Evolutionary conservation across 768 basidiomycete species (phyloP).

Genomic region (Pleurotus pulmonarius): DNA sequence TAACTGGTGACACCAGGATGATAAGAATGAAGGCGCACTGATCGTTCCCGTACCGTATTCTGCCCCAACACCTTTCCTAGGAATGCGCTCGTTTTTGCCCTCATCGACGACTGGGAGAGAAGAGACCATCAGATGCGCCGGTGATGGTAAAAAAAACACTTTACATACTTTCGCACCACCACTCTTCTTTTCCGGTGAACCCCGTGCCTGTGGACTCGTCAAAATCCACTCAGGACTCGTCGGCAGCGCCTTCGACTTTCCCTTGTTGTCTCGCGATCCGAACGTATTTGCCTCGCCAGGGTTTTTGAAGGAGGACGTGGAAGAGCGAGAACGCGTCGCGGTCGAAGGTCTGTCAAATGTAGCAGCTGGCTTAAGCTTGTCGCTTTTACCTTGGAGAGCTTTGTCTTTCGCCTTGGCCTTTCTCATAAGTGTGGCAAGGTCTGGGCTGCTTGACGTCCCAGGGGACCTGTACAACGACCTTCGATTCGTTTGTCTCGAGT

Average conservation of each 20-base stretch:
- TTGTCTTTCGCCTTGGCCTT: constrained; percentile 75
- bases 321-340: constrained; percentile 35
- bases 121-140: too few species aligned
- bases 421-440: constrained; percentile 80
- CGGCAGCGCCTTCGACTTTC: constrained; percentile 22
- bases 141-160: neutral
- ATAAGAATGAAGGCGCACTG: constrained; percentile 37
- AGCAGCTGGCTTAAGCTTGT: constrained; percentile 26
- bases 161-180: constrained; percentile 46
- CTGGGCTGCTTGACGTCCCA: constrained; percentile 89
- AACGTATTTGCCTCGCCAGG: constrained; percentile 14
- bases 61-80: constrained; percentile 77
- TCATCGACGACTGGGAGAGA: constrained; percentile 49
- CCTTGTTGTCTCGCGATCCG: constrained; percentile 30
- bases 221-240: constrained; percentile 43
- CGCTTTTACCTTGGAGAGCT: constrained; percentile 29
- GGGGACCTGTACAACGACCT: constrained; percentile 85
- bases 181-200: constrained; percentile 38
- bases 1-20: neutral
- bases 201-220: constrained; percentile 40
- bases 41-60: constrained; percentile 61
- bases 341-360: constrained; percentile 38
- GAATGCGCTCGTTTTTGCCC: constrained; percentile 78
- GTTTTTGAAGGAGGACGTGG: constrained; percentile 31
- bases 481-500: constrained; percentile 70